These are phyloP conservation scores for Neurospora pannonica DNA, from an alignment of 495 filamentous ascomycete species.

Conservation along the genomic window DNA sequence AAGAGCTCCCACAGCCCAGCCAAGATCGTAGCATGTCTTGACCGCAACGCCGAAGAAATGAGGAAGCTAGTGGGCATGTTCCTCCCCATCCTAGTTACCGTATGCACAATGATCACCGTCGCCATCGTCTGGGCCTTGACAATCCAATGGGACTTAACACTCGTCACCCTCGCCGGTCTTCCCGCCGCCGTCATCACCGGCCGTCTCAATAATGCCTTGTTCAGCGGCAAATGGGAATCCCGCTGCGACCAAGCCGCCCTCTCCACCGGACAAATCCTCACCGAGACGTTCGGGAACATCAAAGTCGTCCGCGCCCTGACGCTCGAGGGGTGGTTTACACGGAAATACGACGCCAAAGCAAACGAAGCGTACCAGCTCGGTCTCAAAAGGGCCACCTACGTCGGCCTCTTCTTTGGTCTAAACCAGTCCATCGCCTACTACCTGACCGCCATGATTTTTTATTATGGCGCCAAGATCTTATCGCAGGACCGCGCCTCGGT, in stretches of 20 bases:
- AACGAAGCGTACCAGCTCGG: constrained; percentile 44
- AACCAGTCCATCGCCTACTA: constrained; percentile 62
- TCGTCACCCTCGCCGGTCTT: constrained; percentile 59
- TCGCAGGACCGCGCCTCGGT: constrained; percentile 35
- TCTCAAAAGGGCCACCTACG: constrained; percentile 43
- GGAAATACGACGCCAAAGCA: constrained; percentile 49
- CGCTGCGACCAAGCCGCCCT: constrained; percentile 52
- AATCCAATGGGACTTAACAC: constrained; percentile 71
- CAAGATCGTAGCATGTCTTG: constrained; percentile 59
- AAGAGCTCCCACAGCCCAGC: constrained; percentile 52
- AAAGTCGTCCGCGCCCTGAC: constrained; percentile 71
- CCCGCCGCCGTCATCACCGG: constrained; percentile 62
- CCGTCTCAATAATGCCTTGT: constrained; percentile 51
- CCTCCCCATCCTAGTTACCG: constrained; percentile 56
- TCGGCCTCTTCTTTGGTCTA: constrained; percentile 67
- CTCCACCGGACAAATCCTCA: constrained; percentile 50
- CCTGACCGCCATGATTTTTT: constrained; percentile 74
- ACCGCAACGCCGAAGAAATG: constrained; percentile 83
- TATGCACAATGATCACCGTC: constrained; percentile 51
- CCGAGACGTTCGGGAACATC: constrained; percentile 76
- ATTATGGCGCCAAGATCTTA: constrained; percentile 63
- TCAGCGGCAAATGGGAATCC: constrained; percentile 63
- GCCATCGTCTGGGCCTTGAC: constrained; percentile 65
- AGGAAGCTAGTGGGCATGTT: constrained; percentile 72
- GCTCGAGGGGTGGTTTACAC: constrained; percentile 63